Evolutionary conservation across 192 early-diverging fungal species (phyloP).

Genomic region (Funneliformis mosseae): DNA sequence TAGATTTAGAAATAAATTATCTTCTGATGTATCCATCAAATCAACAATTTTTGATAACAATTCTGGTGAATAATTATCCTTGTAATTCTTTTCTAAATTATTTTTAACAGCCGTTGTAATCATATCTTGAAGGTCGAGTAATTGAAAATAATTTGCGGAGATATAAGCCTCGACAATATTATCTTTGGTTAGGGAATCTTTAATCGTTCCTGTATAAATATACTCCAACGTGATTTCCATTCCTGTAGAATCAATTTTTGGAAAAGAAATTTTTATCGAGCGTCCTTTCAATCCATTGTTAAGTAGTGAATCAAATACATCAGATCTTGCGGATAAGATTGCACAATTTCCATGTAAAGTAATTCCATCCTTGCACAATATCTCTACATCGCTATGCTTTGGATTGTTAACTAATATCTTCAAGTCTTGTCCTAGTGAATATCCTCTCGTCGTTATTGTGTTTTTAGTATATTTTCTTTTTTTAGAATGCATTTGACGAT

Average conservation of each 20-base stretch:
- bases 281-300: no score
- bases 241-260: not conserved
- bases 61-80: not conserved
- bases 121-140: not conserved
- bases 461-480: no score
- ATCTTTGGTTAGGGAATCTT: not conserved
- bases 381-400: no score
- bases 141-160: not conserved
- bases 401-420: no score
- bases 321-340: no score
- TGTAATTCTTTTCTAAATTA: not conserved
- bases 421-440: no score
- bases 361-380: no score
- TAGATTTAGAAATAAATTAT: slow-evolving; percentile 4
- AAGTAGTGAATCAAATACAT: no score
- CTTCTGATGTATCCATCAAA: not conserved
- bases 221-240: slow-evolving; percentile 17
- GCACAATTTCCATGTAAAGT: no score
- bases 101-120: not conserved
- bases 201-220: slow-evolving; percentile 13
- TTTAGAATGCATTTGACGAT: no score
- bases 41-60: not conserved
- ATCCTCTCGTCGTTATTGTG: no score
- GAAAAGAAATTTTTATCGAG: not conserved
- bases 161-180: not conserved